These are phyloP conservation scores for Oidiodendron maius DNA, from an alignment of 495 filamentous ascomycete species.

Conservation along the genomic window DNA sequence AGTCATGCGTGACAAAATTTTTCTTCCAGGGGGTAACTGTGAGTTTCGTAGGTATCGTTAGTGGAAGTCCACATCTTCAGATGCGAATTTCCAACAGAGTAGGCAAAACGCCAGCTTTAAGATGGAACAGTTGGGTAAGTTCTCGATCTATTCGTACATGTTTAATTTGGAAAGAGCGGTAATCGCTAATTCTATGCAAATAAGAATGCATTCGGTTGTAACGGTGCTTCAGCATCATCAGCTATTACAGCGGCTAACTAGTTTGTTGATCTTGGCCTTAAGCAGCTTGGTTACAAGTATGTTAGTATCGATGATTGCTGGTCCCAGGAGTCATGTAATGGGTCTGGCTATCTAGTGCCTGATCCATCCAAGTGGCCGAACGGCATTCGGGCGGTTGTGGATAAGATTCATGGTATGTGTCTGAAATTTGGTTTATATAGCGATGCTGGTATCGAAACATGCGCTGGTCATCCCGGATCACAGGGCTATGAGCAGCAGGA, in stretches of 20 bases:
- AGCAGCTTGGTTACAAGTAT: slow-evolving; percentile 7
- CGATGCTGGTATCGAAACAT: slow-evolving; percentile 4
- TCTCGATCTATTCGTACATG: no score
- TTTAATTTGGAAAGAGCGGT: no score
- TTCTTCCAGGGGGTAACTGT: no score
- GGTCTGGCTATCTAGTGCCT: slow-evolving; percentile 9
- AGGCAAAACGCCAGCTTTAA: no score
- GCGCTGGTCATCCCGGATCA: slow-evolving; percentile 3
- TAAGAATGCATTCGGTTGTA: no score
- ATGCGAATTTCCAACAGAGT: no score
- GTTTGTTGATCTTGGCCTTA: slow-evolving; percentile 7
- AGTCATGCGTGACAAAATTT: no score
- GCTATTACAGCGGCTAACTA: slow-evolving; percentile 8
- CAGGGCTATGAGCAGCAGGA: slow-evolving; percentile 4
- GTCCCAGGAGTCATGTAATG: background rate
- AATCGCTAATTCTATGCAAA: no score
- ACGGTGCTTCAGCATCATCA: slow-evolving; percentile 3
- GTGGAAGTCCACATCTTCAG: no score
- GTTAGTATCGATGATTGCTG: slow-evolving; percentile 9
- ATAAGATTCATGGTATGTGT: slow-evolving; percentile 23
- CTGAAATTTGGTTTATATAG: slow-evolving; percentile 25
- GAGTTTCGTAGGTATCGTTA: no score
- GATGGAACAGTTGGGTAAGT: no score
- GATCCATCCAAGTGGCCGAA: slow-evolving; percentile 21
- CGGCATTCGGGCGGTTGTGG: slow-evolving; percentile 22